Percentiles rank a stretch among this genome's conserved stretches.
Conservation (phyloP, 2,329 filamentous ascomycete genomes). For the Metarhizium album region DNA sequence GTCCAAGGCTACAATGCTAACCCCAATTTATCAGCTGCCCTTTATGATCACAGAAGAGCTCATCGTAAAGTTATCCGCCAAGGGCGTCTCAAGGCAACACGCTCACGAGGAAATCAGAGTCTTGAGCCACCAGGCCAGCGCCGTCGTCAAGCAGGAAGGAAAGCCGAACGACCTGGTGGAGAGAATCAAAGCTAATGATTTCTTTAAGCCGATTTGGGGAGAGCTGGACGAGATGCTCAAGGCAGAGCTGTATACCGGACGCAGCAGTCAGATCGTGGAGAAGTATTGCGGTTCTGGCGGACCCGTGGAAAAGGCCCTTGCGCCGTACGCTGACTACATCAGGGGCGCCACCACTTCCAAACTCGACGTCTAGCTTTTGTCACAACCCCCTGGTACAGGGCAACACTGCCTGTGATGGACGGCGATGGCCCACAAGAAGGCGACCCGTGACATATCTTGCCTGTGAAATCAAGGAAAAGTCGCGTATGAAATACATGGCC, state of each 20-base stretch:
- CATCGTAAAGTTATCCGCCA: constrained; percentile 66
- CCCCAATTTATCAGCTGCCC: no score
- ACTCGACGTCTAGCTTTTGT: not conserved
- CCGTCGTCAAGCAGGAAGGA: constrained; percentile 48
- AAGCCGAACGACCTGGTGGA: constrained; percentile 73
- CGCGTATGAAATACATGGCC: no score
- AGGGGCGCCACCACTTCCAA: not conserved
- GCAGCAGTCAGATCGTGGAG: constrained; percentile 34
- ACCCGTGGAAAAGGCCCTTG: constrained; percentile 26
- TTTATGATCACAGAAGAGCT: constrained; percentile 66
- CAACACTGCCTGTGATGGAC: no score
- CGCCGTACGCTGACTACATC: constrained; percentile 26
- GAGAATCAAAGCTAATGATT: constrained; percentile 59
- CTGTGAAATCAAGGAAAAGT: no score
- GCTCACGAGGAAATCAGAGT: constrained; percentile 83
- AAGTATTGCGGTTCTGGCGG: constrained; percentile 29
- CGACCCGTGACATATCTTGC: no score
- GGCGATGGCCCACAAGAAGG: no score
- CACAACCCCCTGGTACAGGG: no score
- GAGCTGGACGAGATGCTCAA: constrained; percentile 61
- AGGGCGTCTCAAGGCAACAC: constrained; percentile 64
- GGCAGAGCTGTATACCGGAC: constrained; percentile 39
- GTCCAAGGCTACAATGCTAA: no score
- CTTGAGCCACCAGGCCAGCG: constrained; percentile 63
- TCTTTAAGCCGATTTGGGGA: constrained; percentile 62